Evolutionary conservation across 2,329 filamentous ascomycete species (phyloP), one percentile per base, ranked within the genome.

Genomic region (Fonsecaea nubica): DNA sequence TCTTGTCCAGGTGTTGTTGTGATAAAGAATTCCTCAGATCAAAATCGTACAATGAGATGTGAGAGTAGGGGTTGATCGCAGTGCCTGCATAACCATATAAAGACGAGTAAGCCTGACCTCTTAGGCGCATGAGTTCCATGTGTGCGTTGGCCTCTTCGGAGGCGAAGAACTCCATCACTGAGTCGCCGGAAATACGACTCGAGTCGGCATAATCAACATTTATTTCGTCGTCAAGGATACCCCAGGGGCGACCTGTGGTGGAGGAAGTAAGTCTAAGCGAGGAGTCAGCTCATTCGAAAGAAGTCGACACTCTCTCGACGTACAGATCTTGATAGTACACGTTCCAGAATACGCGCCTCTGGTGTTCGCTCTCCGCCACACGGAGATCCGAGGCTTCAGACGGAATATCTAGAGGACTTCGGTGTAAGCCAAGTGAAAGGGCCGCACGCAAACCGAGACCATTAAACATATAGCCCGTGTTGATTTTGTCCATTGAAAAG

Each of bases 241-340:
- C 64, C 64, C 64, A 67, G 8, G 64, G 64, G 9, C 64, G 60
- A 13, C 64, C 64, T 10, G 64, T 60, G n/a, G 56, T 63, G n/a
- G 33, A 53, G 21, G 64, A 63, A 18, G 64, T 60, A n/a, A 67
- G 42, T 18, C 64, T 67, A 57, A 13, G 35, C 45, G n/a, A n/a
- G 30, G 5, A 9, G 52, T 18, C 8, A 48, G 21, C 13, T 35
- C 12, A 18, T n/a, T 25, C 7, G 30, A 15, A 10, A 48, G 32
- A 10, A 7, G 45, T 42, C 13, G 21, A 30, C 9, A 21, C 10
- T 5, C 3, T 50, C 4, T 5, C 45, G 25, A 58, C 65, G 6
- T 61, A 67, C 65, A 67, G 58, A 21, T 67, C 65, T 18, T 67
- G 65, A 35, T 67, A 67, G 36, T 67, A 67, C 33, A 67, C 65